phyloP scores from a whole-genome alignment of 345 rosid genomes.

The Eucalyptus shirleyi region DNA sequence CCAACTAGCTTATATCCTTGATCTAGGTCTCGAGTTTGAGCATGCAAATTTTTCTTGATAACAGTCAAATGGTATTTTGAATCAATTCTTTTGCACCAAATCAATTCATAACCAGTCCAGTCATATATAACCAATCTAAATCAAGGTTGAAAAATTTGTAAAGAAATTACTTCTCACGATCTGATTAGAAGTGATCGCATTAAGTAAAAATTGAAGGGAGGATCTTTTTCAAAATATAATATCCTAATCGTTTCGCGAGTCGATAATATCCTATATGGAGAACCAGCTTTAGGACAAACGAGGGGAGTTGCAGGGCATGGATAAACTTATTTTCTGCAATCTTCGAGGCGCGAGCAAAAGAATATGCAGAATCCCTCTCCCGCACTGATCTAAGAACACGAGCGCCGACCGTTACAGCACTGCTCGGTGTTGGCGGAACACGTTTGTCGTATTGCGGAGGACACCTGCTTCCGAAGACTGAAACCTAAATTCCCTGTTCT shows the following conservation, averaged over 20 bases:
- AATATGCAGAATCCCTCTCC: background rate
- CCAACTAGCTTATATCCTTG: background rate
- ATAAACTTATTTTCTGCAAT: background rate
- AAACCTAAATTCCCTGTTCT: background rate
- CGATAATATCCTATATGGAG: background rate
- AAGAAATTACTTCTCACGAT: background rate
- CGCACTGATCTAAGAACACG: background rate
- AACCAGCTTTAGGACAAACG: background rate
- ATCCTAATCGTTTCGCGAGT: background rate
- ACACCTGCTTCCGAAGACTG: background rate
- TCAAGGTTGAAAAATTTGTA: background rate
- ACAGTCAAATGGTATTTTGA: background rate
- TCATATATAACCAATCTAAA: background rate
- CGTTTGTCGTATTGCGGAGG: background rate
- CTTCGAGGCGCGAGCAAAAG: background rate
- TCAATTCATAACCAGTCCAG: fast-evolving
- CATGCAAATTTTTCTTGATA: background rate
- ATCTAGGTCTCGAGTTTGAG: fast-evolving
- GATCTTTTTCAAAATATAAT: background rate
- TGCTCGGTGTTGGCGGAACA: background rate
- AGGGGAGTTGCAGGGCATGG: background rate
- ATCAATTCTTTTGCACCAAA: fast-evolving
- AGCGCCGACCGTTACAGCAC: background rate
- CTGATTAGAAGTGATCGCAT: fast-evolving
- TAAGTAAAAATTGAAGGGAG: background rate